These are phyloP conservation scores for Spiraea crenata DNA, from an alignment of 331 rosid species.

Conservation along the genomic window DNA sequence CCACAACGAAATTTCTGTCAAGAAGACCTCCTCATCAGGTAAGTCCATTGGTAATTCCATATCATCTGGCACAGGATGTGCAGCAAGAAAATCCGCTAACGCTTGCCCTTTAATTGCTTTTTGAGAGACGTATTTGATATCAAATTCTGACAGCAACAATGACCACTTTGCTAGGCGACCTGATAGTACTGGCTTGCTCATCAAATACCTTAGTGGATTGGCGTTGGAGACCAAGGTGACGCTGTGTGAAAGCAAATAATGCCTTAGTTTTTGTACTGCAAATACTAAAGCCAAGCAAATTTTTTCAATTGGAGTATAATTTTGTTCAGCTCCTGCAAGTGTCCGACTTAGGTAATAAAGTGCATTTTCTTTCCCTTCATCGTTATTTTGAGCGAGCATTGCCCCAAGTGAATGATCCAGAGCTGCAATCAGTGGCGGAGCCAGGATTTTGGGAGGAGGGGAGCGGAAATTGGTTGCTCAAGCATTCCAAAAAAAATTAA, in stretches of 20 bases:
- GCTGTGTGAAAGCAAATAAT: background rate
- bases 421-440: no score
- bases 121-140: background rate
- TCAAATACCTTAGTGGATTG: background rate
- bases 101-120: background rate
- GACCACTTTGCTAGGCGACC: constrained; percentile 1
- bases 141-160: background rate
- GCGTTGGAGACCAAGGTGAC: background rate
- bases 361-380: background rate
- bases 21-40: background rate
- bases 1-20: background rate
- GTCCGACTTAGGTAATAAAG: background rate
- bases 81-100: background rate
- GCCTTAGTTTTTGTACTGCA: background rate
- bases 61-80: background rate
- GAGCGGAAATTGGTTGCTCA: no score
- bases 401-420: background rate
- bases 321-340: background rate
- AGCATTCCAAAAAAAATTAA: no score
- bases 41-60: background rate
- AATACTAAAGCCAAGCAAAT: background rate
- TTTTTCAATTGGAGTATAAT: background rate
- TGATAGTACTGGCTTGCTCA: background rate
- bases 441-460: no score
- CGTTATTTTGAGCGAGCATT: background rate